Conservation (phyloP, 768 basidiomycete genomes). For the Boletus rubroflammeus region DNA sequence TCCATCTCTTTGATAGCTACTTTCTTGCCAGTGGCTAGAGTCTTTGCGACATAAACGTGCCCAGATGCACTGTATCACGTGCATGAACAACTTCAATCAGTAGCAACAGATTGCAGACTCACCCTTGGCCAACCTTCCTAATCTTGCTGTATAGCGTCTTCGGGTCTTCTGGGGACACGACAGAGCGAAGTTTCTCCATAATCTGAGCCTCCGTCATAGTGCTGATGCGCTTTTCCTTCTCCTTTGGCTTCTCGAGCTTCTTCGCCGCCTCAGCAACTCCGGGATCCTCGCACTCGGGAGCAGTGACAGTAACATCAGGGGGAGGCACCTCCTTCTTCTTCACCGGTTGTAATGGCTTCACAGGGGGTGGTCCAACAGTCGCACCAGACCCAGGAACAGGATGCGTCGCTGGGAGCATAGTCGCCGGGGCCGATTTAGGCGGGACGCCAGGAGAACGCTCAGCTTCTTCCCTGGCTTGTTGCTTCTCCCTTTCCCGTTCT, state of each 20-base stretch:
- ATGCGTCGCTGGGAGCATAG: slow-evolving; percentile 40
- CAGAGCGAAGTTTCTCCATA: slow-evolving; percentile 92
- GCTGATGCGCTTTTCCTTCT: slow-evolving; percentile 82
- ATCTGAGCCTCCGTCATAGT: slow-evolving; percentile 98
- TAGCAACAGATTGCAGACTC: slow-evolving; percentile 33
- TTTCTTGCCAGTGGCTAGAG: slow-evolving; percentile 75
- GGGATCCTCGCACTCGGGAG: slow-evolving; percentile 40
- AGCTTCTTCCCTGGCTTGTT: slow-evolving; percentile 30
- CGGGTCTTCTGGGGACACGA: slow-evolving; percentile 85
- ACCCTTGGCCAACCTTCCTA: slow-evolving; percentile 99
- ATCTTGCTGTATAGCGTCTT: slow-evolving; percentile 91
- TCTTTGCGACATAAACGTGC: slow-evolving; percentile 97
- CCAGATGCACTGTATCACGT: slow-evolving; percentile 75
- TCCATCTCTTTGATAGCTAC: slow-evolving; percentile 99
- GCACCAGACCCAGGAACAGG: slow-evolving; percentile 45
- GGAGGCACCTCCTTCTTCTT: slow-evolving; percentile 51
- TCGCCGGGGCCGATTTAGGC: slow-evolving; percentile 43
- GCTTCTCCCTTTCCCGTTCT: slow-evolving; percentile 31
- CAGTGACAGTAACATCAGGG: slow-evolving; percentile 51
- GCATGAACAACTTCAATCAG: not conserved
- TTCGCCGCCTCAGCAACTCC: slow-evolving; percentile 68
- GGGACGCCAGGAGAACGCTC: slow-evolving; percentile 43
- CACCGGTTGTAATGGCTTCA: slow-evolving; percentile 71
- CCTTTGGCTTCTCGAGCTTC: slow-evolving; percentile 55
- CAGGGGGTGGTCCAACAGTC: slow-evolving; percentile 51